Evolutionary conservation across 495 filamentous ascomycete species (phyloP), one percentile per base, ranked within the genome.

Genomic region (Cairneyella variabilis): DNA sequence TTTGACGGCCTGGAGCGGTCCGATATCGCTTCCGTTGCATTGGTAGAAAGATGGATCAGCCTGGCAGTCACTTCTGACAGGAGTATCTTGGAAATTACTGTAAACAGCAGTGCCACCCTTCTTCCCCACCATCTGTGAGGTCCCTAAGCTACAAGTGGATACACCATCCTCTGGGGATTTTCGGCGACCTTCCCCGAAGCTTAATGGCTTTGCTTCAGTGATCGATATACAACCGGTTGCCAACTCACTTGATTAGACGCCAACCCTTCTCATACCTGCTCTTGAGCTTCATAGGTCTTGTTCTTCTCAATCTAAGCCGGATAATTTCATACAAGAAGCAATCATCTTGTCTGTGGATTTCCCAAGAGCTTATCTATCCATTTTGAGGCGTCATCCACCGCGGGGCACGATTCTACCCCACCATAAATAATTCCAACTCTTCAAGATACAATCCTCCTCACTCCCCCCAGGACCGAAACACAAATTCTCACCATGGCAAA

Each of bases 401-500:
- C 50, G 56, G 49, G 50, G 56, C 53, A 56, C 0, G 7, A 14
- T 45, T 32, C 28, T 52, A 53, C 55, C 55, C 55, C 55, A 53
- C 55, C 27, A 58, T 50, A 48, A 45, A 42, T 16, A 30, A 34
- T 18, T 22, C 30, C 40, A 21, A 32, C 25, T 14, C 21, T 25
- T n/a, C 22, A n/a, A 22, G 20, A 42, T 14, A 22, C 34, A 26
- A 9, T 21, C 22, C 25, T 26, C 30, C 26, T 9, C 34, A 23
- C n/a, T 12, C 28, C n/a, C 12, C 21, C 26, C 16, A 21, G 16
- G 22, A 28, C 12, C 25, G 9, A 17, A 38, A 39, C 6, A 42
- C 36, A 27, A 48, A 12, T 3, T n/a, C 37, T 39, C 27, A 59
- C 51, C 22, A 67, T 67, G 64, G 34, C 61, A 10, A 77, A 72